Base-by-base conservation (phyloP, 2,329 filamentous ascomycete genomes). In the Fusarium tanahbumbuense region DNA sequence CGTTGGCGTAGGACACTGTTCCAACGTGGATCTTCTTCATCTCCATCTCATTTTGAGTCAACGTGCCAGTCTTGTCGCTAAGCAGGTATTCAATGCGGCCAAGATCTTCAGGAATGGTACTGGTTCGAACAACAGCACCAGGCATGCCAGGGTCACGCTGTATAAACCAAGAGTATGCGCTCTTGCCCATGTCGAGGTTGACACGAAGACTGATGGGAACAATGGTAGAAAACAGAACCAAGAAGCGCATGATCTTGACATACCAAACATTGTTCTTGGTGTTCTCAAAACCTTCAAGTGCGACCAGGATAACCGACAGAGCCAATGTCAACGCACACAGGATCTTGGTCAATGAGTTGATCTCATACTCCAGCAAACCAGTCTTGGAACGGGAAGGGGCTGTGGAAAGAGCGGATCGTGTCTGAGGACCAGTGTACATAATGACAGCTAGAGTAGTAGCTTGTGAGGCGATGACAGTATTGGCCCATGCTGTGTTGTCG, bases 21-120 rank as follows among this genome's bases (percentile, higher is more conserved):
- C 97, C 96, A 56, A 99, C 93, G 76, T 99, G 97, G 8, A 99
- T 95, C 81, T 99, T 99, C 78, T 97, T 97, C 87, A 99, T 91
- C 77, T 98, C 95, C 94, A 98, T 98, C 76, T 97, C 93, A 76
- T 99, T 99, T 74, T 98, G 94, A 1, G 96, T 99, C 64, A 99
- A 81, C 3, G 96, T 99, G n/a, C 96, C 96, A 1, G 96, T 99
- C 81, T 99, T 99, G 80, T 99, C 96, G 68, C 93, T 98, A 30
- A 99, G 85, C 4, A 99, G 85, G 78, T 99, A 99, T 79, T 99
- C 96, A 46, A 99, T 97, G 25, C 97, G 88, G 10, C 96, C 96
- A 5, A 99, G 84, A 75, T 99, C 96, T 79, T 99, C 96, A 0
- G 96, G 97, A 47, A 99, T 99, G 0, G 96, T 99, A 78, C 94